Conservation (phyloP, 202 grass and related monocot species). For the Panicum hallii region DNA sequence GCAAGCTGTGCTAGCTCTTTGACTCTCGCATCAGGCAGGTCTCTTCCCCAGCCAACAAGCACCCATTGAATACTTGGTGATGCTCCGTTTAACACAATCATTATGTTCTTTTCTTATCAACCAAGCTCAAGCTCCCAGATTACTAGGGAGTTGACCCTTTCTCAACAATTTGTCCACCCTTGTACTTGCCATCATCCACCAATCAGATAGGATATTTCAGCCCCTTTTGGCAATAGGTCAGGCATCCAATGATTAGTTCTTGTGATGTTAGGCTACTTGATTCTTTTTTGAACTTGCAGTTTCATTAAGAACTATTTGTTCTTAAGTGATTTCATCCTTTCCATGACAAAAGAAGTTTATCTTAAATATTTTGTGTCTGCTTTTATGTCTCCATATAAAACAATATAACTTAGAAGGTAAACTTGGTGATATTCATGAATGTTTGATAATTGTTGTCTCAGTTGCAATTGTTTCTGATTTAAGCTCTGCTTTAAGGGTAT, state of each 20-base stretch:
- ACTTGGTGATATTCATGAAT: neutral
- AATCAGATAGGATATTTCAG: too few species aligned
- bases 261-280: too few species aligned
- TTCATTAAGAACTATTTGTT: neutral
- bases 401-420: neutral
- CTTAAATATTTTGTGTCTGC: slow-evolving; percentile 5
- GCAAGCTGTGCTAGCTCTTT: too few species aligned
- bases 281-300: too few species aligned
- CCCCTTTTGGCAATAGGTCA: too few species aligned
- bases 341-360: neutral
- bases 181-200: too few species aligned
- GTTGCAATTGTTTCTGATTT: slow-evolving; percentile 9
- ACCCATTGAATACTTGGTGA: neutral
- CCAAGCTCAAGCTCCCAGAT: neutral
- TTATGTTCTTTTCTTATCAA: neutral
- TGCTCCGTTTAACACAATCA: neutral
- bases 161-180: too few species aligned
- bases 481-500: neutral
- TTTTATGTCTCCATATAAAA: too few species aligned
- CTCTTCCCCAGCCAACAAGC: too few species aligned
- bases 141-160: neutral
- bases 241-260: too few species aligned
- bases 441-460: neutral
- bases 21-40: too few species aligned
- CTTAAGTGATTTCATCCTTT: neutral